Percentiles rank a stretch among this genome's conserved stretches.
These are phyloP conservation scores for Yamadazyma triangularis DNA, from an alignment of 1,139 yeast genomes.

Conservation along the genomic window DNA sequence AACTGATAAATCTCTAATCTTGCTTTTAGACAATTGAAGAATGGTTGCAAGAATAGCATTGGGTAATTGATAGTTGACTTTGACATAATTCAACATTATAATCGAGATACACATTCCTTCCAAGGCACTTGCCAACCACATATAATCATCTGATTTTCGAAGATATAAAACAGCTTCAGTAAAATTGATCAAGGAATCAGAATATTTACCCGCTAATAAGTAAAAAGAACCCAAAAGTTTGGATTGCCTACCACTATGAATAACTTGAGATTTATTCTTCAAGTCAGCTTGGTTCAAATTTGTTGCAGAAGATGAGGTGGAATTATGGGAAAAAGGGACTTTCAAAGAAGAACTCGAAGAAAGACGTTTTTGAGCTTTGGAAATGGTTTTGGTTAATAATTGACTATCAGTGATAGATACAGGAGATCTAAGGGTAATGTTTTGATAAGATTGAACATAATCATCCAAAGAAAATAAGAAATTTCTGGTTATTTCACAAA, in stretches of 20 bases:
- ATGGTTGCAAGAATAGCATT: slow-evolving; percentile 21
- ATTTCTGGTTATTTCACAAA: slow-evolving; percentile 68
- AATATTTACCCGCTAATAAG: slow-evolving; percentile 72
- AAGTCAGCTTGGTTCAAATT: slow-evolving; percentile 13
- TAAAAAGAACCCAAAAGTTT: slow-evolving; percentile 76
- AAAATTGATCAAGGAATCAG: slow-evolving; percentile 67
- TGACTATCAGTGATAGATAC: slow-evolving; percentile 56
- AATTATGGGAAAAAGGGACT: slow-evolving; percentile 21
- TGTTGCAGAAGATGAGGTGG: slow-evolving; percentile 4
- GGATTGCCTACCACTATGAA: slow-evolving; percentile 60
- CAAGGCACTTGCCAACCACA: slow-evolving; percentile 86
- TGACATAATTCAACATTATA: slow-evolving; percentile 55
- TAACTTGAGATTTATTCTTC: slow-evolving; percentile 29
- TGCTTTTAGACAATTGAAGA: slow-evolving; percentile 25
- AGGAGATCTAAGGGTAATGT: slow-evolving; percentile 71
- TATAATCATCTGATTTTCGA: slow-evolving; percentile 62
- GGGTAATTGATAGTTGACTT: slow-evolving; percentile 60
- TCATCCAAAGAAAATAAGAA: slow-evolving; percentile 62
- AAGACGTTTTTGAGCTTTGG: slow-evolving; percentile 43
- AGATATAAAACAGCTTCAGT: slow-evolving; percentile 64
- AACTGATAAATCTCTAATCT: slow-evolving; percentile 13
- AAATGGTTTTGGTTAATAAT: slow-evolving; percentile 48
- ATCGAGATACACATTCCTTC: slow-evolving; percentile 75
- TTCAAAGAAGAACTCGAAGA: slow-evolving; percentile 37
- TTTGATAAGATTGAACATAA: slow-evolving; percentile 66